Base-by-base conservation (phyloP, 2,329 filamentous ascomycete species). In the Diplodia sapinea region DNA sequence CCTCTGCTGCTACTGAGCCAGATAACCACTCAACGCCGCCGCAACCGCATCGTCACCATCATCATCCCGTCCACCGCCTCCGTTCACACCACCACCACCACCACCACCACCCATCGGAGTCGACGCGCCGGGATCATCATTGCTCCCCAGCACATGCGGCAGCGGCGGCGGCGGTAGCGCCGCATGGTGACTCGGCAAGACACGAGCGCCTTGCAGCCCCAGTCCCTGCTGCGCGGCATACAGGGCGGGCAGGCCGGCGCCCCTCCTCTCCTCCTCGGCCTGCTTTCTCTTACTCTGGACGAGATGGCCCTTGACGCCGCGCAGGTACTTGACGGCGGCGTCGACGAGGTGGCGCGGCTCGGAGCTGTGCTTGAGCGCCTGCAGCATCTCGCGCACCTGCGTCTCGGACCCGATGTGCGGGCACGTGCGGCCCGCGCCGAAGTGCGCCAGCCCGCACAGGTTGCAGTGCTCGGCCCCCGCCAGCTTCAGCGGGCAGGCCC, bases 401-500 rank as follows among this genome's bases (percentile, higher is more conserved):
- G 83, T 85, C 69, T 91, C 86, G 3, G 87, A 87, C 65, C 81
- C 81, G 63, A 92, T 82, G 73, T 89, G 86, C 15, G 88, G 86
- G 73, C 89, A 92, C 9, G 82, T 83, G 38, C 85, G 82, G 1
- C 78, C 77, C 65, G 81, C 74, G 2, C 87, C 88, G 70, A 82
- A 86, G 73, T 90, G 88, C 1, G 86, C 85, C 26, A 87, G 82
- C 17, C 88, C 88, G 69, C 89, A 91, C 7, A 91, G 81, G 7
- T 84, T 84, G 75, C 89, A 92, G 71, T 84, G 78, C 72, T 90
- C 88, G 2, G 84, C 80, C 1, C 87, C 86, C 9, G 85, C 84
- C 5, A 82, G 70, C 74, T 88, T 89, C 38, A 90, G 78, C 11
- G 85, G 85, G 73, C 89, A 91, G 51, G 82, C 81, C n/a, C 88